Evolutionary conservation across 768 basidiomycete genomes (phyloP).

Genomic region (Podaxis pistillaris): DNA sequence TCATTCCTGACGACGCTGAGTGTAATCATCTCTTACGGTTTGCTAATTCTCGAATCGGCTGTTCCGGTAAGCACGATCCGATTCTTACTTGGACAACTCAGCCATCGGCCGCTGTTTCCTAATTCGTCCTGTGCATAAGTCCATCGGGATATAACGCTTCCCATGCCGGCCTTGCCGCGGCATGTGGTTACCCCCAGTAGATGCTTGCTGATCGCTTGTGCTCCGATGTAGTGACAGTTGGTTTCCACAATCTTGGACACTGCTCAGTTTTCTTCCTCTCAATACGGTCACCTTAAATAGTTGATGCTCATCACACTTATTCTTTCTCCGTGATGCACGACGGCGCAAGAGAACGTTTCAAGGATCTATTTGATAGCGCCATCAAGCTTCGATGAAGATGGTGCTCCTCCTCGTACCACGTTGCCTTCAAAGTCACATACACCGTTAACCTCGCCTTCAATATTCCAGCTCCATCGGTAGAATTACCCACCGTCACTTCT

Average conservation of each 20-base stretch:
- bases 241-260: slow-evolving; percentile 1
- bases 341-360: not conserved
- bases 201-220: slow-evolving; percentile 1
- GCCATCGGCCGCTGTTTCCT: slow-evolving; percentile 1
- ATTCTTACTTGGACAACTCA: not conserved
- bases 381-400: no score
- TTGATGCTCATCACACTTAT: not conserved
- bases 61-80: not conserved
- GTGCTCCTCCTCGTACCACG: no score
- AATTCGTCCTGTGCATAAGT: not conserved
- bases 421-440: not conserved
- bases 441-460: not conserved
- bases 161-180: slow-evolving; percentile 3
- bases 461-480: not conserved
- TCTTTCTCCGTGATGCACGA: not conserved
- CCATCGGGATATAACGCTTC: slow-evolving; percentile 1
- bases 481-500: not conserved
- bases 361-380: not conserved
- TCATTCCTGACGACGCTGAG: not conserved
- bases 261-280: not conserved
- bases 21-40: not conserved
- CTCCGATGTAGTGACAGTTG: not conserved
- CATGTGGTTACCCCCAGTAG: slow-evolving; percentile 11
- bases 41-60: not conserved
- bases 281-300: not conserved